Evolutionary conservation across 2,329 filamentous ascomycete genomes (phyloP), one percentile per base, ranked within the genome.

Genomic region (Didymella arachidicola): DNA sequence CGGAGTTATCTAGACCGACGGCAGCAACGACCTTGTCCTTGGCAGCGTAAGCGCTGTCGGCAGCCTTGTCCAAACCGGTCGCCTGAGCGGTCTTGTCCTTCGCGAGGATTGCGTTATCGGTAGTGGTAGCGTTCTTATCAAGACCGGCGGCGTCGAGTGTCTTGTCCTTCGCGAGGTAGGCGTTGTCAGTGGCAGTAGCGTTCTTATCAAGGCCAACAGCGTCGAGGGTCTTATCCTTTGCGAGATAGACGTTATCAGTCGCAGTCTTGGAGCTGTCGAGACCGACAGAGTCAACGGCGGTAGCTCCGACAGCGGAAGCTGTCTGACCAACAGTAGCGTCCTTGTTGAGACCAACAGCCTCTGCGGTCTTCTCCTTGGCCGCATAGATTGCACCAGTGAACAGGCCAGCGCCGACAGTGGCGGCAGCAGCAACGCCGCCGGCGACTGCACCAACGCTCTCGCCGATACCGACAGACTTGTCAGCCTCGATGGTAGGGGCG

Each of bases 171-270:
- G 58, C 68, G 41, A 68, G 59, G 34, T 63, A 64, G 2, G 78
- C 77, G 4, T 79, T 73, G 53, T 75, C 69, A 49, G 74, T 75
- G 41, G 78, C 79, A 67, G 87, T 87, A 18, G 89, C 88, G 71
- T 91, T 89, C 16, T 88, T 85, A 12, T 81, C 79, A 39, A 81
- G 80, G 55, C 84, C 76, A 12, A 88, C 87, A 71, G 86, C 83
- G 64, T 86, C 80, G 70, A 92, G 88, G 76, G 87, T 90, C 70
- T 91, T 85, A 72, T 86, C 87, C 58, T 92, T 89, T 36, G 89
- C 77, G 53, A 84, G 82, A 27, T 87, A 86, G 26, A 67, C 58
- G 46, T 69, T 72, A 27, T 72, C 69, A 25, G 73, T 69, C 19
- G 75, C 73, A 29, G 58, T 60, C 64, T 79, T 74, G 53, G 76